These are phyloP conservation scores for Globisporangium solare DNA, from an alignment of 352 stramenopile genomes.

Conservation along the genomic window DNA sequence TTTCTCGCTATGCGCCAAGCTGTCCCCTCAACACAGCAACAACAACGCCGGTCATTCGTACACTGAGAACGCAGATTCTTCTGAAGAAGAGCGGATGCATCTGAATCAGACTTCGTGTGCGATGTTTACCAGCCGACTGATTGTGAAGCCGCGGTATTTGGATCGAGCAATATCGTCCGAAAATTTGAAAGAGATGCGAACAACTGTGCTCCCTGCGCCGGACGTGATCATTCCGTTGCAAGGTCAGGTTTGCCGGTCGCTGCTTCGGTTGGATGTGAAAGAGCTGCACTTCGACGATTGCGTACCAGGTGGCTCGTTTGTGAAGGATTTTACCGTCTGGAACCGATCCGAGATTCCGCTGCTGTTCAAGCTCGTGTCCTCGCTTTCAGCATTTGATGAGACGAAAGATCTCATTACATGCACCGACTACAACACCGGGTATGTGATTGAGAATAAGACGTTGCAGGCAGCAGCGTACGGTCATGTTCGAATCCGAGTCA, in stretches of 20 bases:
- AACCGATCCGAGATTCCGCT: slow-evolving; percentile 87
- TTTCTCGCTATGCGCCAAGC: slow-evolving; percentile 70
- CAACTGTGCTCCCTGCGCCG: slow-evolving; percentile 27
- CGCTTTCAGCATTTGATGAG: slow-evolving; percentile 57
- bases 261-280: slow-evolving; percentile 82
- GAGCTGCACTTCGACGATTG: slow-evolving; percentile 89
- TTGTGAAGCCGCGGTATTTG: slow-evolving; percentile 40
- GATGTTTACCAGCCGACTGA: slow-evolving; percentile 56
- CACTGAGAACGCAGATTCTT: slow-evolving; percentile 51
- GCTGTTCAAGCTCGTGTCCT: slow-evolving; percentile 81
- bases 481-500: slow-evolving; percentile 83
- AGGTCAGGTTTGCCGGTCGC: slow-evolving; percentile 75
- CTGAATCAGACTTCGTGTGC: slow-evolving; percentile 82
- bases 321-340: slow-evolving; percentile 89
- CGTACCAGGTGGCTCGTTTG: slow-evolving; percentile 79
- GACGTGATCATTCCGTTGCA: slow-evolving; percentile 78
- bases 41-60: slow-evolving; percentile 10
- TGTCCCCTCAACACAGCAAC: slow-evolving; percentile 26
- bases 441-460: slow-evolving; percentile 75
- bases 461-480: slow-evolving; percentile 80
- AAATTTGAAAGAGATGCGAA: slow-evolving; percentile 8
- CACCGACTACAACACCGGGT: slow-evolving; percentile 85
- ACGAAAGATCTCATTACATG: slow-evolving; percentile 72
- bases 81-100: slow-evolving; percentile 80
- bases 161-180: slow-evolving; percentile 8